phyloP scores from a whole-genome alignment of 148 eudicot genomes.

The Rhododendron molle region DNA sequence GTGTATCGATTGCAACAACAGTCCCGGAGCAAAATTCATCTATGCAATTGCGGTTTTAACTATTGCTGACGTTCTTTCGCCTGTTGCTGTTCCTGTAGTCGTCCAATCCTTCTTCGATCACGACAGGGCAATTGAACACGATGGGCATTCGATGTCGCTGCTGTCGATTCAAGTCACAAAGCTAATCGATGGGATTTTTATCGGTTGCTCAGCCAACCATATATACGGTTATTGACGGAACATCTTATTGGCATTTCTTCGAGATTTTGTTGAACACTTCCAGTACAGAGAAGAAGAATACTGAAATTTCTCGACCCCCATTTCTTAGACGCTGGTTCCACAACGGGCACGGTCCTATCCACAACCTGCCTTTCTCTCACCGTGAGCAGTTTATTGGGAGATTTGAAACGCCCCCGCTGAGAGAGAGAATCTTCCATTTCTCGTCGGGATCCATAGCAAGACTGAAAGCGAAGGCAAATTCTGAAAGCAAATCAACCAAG shows the following conservation, averaged over 20 bases:
- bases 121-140: conserved; percentile 17
- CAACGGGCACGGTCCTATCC: conserved; percentile 8
- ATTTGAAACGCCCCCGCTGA: conserved; percentile 11
- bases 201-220: conserved; percentile 26
- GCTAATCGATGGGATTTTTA: conserved; percentile 26
- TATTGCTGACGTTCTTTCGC: no score
- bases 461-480: conserved; percentile 26
- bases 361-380: conserved; percentile 22
- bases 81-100: conserved; percentile 12
- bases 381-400: conserved; percentile 22
- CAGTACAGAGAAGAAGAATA: neutral
- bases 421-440: conserved; percentile 29
- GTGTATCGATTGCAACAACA: no score
- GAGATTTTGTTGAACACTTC: conserved; percentile 10
- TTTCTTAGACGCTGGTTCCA: conserved; percentile 18
- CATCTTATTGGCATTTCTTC: conserved; percentile 31
- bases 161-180: conserved; percentile 27
- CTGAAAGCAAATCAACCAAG: neutral
- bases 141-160: conserved; percentile 23
- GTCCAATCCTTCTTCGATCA: conserved; percentile 29
- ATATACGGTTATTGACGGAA: neutral
- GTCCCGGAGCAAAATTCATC: no score
- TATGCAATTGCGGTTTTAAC: no score
- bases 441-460: conserved; percentile 12
- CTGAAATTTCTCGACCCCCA: conserved; percentile 16